Evolutionary conservation across 1,139 yeast genomes (phyloP), one percentile per base, ranked within the genome.

Genomic region (Dujonia santamariae): DNA sequence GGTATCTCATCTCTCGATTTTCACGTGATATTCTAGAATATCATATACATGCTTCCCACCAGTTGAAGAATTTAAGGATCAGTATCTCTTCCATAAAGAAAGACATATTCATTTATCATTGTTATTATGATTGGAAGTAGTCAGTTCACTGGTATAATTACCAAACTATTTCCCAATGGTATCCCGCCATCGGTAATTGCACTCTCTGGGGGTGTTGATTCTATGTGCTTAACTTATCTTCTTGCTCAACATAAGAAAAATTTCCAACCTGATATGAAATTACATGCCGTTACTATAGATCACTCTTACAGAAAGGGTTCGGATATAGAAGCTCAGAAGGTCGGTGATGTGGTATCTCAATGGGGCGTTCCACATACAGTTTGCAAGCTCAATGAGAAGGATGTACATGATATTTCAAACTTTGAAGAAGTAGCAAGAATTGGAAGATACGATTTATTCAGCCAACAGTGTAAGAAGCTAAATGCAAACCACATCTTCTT

Each of bases 161-260:
- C 9, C 7, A 24, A 26, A 16, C 22, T 25, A 17, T 32, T 34
- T 31, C 37, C 37, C 26, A 26, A 25, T 20, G 40, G 30, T 25
- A 35, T 17, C 34, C 51, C 37, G n/a, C 37, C 37, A 9, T 17
- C 28, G n/a, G 45, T 47, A 26, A 43, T 72, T 15, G 88, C 90
- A 0, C 68, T 85, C 3, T 79, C 87, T 7, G 95, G 95, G 3
- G 95, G 95, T 0, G 88, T 80, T 1, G 95, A 85, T 49, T 84
- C 94, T 2, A 78, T 84, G 75, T 80, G 85, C 20, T 54, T 85
- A 31, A 65, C 84, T 1, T 68, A 67, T 47, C 54, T 81, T 12
- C 42, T 67, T 6, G 45, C 58, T 1, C 57, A 58, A 30, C 67
- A 58, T 45, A 48, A 61, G 32, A 39, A 46, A 36, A 42, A 31